Evolutionary conservation across 495 filamentous ascomycete genomes (phyloP), one percentile per base, ranked within the genome.

Genomic region (Neurospora hispaniola): DNA sequence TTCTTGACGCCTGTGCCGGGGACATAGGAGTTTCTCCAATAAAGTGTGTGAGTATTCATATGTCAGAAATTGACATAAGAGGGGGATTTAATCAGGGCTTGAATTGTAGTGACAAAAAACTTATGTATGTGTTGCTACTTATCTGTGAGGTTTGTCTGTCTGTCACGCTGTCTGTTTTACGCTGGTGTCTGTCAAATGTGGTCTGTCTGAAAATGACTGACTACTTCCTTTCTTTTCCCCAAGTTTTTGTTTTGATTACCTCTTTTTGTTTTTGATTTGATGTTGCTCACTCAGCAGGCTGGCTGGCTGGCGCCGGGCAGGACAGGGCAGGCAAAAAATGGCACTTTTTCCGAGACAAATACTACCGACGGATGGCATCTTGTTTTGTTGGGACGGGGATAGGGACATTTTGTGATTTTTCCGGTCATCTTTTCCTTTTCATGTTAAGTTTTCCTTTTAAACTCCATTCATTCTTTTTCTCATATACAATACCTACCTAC

Each of bases 1-100:
- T 98, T 98, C 82, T 83, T 97, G 79, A 87, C 88, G 42, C 90
- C 92, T 66, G 54, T 7, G 27, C 54, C 54, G 4, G 54, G 54
- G 70, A 87, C 92, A 69, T 81, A 79, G 35, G 82, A 74, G 62
- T 43, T 38, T 42, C 27, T 73, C 12, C 44, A 73, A 59, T 35
- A 10, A 70, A 71, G 12, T 59, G 48, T 59, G 40, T 3, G 40
- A 41, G 40, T 41, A 41, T 9, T 41, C 40, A 4, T 11, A 41
- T 41, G 10, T 41, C 40, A 11, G 40, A 3, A 11, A 41, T 10
- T 10, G 40, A 10, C 40, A 41, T 41, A 11, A 41, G 40, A 66
- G 54, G 54, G 18, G 54, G 54, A 66, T 14, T 66, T 66, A 66
- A 66, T 66, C 31, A 35, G 54, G 54, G 54, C 54, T 12, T 66